Evolutionary conservation across 2,329 filamentous ascomycete genomes (phyloP), one percentile per base, ranked within the genome.

Genomic region (Zarea fungicola): DNA sequence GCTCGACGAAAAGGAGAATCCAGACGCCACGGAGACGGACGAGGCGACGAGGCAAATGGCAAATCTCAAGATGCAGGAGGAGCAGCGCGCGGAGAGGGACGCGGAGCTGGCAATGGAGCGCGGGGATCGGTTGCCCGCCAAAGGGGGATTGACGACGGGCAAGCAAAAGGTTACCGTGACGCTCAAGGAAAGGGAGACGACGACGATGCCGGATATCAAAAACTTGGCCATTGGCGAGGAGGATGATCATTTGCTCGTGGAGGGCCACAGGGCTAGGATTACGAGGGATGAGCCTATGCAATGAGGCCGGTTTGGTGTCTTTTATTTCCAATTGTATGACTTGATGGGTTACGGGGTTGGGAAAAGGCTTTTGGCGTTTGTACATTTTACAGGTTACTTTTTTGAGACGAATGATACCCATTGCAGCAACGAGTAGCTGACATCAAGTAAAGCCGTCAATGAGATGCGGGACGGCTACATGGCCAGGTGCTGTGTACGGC

Each of bases 1-100:
- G 29, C 65, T 85, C 1, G 82, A 89, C 47, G 89, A 95, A n/a
- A n/a, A n/a, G 64, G 78, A 79, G 41, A 76, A 74, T 59, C 67
- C 72, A 10, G 29, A 46, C 39, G 26, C 3, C 37, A n/a, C n/a
- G n/a, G 70, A 77, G 54, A 72, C 61, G 7, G 64, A 70, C 22
- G 41, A 60, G 51, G 51, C 65, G 56, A 65, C 68, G 5, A 62
- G 60, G 9, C 64, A 71, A 46, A 54, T 75, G 19, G 67, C 65
- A 1, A 64, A 68, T 23, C 53, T 78, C 36, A 70, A 70, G 55
- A 59, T 80, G 6, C 66, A 73, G 32, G 69, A 73, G 32, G 64
- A 73, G 49, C 64, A 66, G 18, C 67, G 68, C 26, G 62, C 64
- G 13, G 65, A 65, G 2, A 58, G 66, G 46, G 67, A 74, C 43